phyloP scores from a whole-genome alignment of 2,329 filamentous ascomycete genomes.

The Aspergillus udagawae region DNA sequence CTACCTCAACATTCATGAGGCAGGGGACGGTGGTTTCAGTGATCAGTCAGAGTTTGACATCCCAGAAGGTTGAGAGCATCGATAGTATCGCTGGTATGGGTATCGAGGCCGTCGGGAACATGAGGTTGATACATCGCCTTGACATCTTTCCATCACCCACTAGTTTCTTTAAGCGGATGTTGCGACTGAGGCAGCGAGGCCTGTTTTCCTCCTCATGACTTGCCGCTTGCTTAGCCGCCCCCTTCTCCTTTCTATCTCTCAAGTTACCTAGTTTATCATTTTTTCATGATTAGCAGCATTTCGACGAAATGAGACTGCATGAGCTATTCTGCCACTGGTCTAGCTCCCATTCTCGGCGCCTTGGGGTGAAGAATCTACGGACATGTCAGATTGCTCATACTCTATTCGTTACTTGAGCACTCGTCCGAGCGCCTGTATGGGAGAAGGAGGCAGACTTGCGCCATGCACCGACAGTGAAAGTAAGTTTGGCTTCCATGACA shows the following conservation, averaged over 20 bases:
- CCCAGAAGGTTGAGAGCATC: background rate
- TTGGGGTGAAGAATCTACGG: background rate
- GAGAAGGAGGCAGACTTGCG: conserved; percentile 9
- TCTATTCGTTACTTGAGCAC: background rate
- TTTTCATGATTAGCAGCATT: background rate
- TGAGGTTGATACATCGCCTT: too few species aligned
- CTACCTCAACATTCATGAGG: background rate
- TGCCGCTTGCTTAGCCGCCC: background rate
- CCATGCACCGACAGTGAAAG: conserved; percentile 11
- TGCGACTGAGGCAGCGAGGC: background rate
- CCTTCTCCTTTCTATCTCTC: background rate
- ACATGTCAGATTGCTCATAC: background rate
- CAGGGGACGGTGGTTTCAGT: background rate
- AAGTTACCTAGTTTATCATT: background rate
- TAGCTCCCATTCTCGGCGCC: background rate
- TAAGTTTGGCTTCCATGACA: background rate
- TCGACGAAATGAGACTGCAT: background rate
- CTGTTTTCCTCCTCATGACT: background rate
- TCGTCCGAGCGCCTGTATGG: background rate
- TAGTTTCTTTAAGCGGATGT: background rate
- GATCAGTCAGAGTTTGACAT: background rate
- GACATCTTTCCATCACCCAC: background rate
- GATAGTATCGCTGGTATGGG: background rate
- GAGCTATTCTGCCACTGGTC: background rate
- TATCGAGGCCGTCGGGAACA: background rate